phyloP scores from a whole-genome alignment of 139 green algal genomes.

The Spirogloea muscicola region DNA sequence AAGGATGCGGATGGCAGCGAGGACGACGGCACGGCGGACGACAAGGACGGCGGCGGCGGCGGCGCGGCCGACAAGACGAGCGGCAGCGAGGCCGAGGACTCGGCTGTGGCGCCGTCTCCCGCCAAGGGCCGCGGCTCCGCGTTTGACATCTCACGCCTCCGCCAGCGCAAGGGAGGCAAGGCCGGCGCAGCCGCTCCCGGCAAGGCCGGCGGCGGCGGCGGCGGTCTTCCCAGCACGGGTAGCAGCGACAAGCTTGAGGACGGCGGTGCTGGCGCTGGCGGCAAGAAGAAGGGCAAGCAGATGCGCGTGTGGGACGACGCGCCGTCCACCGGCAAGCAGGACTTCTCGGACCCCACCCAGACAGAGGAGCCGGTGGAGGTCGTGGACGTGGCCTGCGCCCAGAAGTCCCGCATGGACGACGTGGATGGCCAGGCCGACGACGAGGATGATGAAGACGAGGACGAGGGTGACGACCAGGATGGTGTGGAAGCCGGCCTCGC shows the following conservation, averaged over 20 bases:
- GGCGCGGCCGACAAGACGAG: no score
- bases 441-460: slow-evolving; percentile 25
- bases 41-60: no score
- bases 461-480: slow-evolving; percentile 32
- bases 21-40: no score
- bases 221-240: no score
- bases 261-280: no score
- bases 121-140: no score
- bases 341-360: slow-evolving; percentile 41
- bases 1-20: no score
- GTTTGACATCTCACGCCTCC: slow-evolving; percentile 56
- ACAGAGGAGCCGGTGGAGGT: slow-evolving; percentile 3
- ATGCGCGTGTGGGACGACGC: slow-evolving; percentile 35
- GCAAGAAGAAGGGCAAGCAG: slow-evolving; percentile 38
- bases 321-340: slow-evolving; percentile 13
- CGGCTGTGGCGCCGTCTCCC: no score
- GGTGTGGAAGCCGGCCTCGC: slow-evolving; percentile 10
- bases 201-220: no score
- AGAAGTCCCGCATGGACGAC: slow-evolving; percentile 47
- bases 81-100: no score
- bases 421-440: slow-evolving; percentile 44
- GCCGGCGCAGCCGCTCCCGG: no score
- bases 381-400: slow-evolving; percentile 18
- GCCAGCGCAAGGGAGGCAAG: slow-evolving; percentile 9
- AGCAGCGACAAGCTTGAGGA: no score